These are phyloP conservation scores for Pyrenophora seminiperda DNA, from an alignment of 2,329 filamentous ascomycete species.

Conservation along the genomic window DNA sequence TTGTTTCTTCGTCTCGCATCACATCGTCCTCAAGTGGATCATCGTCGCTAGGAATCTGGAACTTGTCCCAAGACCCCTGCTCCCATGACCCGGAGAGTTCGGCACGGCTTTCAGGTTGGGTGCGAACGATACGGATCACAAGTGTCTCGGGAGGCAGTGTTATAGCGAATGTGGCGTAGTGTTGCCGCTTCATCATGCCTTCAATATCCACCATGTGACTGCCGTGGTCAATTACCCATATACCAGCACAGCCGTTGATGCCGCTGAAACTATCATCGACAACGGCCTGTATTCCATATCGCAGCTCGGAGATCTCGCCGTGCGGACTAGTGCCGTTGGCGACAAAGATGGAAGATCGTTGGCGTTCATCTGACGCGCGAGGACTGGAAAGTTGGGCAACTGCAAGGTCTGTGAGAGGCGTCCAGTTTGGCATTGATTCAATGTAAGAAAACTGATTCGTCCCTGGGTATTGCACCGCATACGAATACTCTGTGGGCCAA, in stretches of 20 bases:
- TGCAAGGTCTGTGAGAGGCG: slow-evolving; percentile 57
- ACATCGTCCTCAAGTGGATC: slow-evolving; percentile 31
- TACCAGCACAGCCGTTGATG: slow-evolving; percentile 40
- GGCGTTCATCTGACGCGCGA: slow-evolving; percentile 25
- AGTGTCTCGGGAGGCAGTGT: slow-evolving; percentile 42
- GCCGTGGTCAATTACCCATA: slow-evolving; percentile 48
- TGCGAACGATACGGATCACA: slow-evolving; percentile 35
- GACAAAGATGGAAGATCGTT: slow-evolving; percentile 42
- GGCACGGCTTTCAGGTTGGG: slow-evolving; percentile 24
- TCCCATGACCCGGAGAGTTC: slow-evolving; percentile 32
- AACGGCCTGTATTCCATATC: slow-evolving; percentile 50
- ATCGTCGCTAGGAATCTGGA: slow-evolving; percentile 29
- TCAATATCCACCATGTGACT: slow-evolving; percentile 35
- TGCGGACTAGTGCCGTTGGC: slow-evolving; percentile 53
- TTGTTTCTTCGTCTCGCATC: slow-evolving; percentile 39
- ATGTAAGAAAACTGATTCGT: slow-evolving; percentile 54
- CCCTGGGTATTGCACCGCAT: slow-evolving; percentile 59
- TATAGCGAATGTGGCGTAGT: slow-evolving; percentile 46
- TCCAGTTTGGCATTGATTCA: slow-evolving; percentile 67
- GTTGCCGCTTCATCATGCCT: slow-evolving; percentile 30
- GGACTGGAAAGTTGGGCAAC: slow-evolving; percentile 36
- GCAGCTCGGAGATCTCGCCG: slow-evolving; percentile 52
- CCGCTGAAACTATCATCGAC: slow-evolving; percentile 37
- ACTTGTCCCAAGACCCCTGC: slow-evolving; percentile 32
- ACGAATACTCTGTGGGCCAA: slow-evolving; percentile 50